Evolutionary conservation across 108 stramenopile genomes (phyloP).

Genomic region (Skeletonema tropicum): DNA sequence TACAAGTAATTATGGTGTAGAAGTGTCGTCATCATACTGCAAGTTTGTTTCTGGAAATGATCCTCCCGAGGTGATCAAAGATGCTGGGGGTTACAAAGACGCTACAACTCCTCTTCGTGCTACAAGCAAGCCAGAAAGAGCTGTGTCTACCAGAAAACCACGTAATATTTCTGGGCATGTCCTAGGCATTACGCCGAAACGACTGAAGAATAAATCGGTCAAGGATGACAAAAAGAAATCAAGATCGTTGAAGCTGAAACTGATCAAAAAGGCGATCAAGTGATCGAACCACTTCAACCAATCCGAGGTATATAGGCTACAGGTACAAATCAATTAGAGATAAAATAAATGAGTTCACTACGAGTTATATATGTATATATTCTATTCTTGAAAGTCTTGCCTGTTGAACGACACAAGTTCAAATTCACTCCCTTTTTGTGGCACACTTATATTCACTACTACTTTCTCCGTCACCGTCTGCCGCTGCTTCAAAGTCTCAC

Average conservation of each 20-base stretch:
- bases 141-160: not conserved
- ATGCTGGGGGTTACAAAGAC: not conserved
- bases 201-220: not conserved
- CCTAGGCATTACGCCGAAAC: not conserved
- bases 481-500: not conserved
- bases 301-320: too few relatives aligned
- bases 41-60: not conserved
- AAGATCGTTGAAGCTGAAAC: not conserved
- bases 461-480: not conserved
- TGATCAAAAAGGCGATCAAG: not conserved
- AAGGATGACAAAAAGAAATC: conserved; percentile 1
- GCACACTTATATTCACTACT: not conserved
- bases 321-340: too few relatives aligned
- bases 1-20: not conserved
- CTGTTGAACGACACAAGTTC: not conserved
- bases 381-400: conserved; percentile 3
- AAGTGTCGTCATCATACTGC: not conserved
- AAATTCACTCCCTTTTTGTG: not conserved
- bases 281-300: too few relatives aligned
- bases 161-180: not conserved
- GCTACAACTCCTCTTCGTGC: not conserved
- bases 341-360: too few relatives aligned
- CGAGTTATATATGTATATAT: too few relatives aligned
- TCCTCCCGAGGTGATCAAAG: not conserved
- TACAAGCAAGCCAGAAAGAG: not conserved